phyloP scores from a whole-genome alignment of 1,284 basidiomycete genomes.

The Pseudomicrostroma phylloplanum region DNA sequence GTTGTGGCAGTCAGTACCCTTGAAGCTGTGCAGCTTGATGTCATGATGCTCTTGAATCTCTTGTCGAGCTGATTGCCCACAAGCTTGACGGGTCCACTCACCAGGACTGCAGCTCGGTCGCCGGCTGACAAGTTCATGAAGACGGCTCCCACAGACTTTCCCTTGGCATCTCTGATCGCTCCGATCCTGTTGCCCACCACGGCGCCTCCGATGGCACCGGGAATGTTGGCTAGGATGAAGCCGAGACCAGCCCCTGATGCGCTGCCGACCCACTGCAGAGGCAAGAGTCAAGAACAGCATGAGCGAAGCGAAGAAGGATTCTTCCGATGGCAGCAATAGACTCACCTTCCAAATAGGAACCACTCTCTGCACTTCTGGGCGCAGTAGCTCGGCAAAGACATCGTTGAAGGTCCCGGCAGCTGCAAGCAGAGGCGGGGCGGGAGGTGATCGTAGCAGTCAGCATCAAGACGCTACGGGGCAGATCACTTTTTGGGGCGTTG shows the following conservation, averaged over 20 bases:
- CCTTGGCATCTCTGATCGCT: constrained; percentile 48
- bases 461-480: constrained; percentile 1
- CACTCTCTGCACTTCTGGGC: constrained; percentile 43
- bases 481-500: background rate
- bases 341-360: constrained; percentile 22
- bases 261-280: constrained; percentile 32
- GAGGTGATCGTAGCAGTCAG: background rate
- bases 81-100: background rate
- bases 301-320: constrained; percentile 8
- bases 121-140: constrained; percentile 69
- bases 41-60: background rate
- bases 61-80: background rate
- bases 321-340: background rate
- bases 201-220: constrained; percentile 39
- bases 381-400: constrained; percentile 47
- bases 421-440: background rate
- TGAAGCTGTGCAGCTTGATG: background rate
- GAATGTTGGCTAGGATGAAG: constrained; percentile 40
- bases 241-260: constrained; percentile 42
- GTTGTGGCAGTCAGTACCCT: background rate
- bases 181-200: constrained; percentile 43
- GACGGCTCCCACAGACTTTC: constrained; percentile 57
- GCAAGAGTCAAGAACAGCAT: background rate
- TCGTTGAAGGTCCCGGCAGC: constrained; percentile 39
- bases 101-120: constrained; percentile 75